Percentiles rank a stretch among this genome's conserved stretches.
phyloP scores from a whole-genome alignment of 495 filamentous ascomycete genomes.

The Trichoderma virens region DNA sequence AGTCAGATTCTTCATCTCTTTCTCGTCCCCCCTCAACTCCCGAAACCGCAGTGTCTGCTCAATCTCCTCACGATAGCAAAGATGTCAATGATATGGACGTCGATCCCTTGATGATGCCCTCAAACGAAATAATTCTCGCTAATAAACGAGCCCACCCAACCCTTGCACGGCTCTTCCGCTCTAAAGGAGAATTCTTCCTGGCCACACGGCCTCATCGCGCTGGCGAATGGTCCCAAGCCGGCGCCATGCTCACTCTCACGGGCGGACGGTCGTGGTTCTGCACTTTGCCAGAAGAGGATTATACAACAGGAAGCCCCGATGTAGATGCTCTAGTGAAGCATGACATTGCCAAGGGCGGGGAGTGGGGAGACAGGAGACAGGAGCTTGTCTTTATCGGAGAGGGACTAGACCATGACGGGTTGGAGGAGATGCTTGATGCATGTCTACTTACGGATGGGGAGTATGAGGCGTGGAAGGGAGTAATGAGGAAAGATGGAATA shows the following conservation, averaged over 20 bases:
- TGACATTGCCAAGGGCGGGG: conserved; percentile 34
- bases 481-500: conserved; percentile 36
- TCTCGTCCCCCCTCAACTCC: background rate
- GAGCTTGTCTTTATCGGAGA: conserved; percentile 55
- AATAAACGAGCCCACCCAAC: conserved; percentile 38
- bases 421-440: conserved; percentile 38
- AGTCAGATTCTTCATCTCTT: background rate
- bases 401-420: conserved; percentile 32
- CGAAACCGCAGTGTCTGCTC: background rate
- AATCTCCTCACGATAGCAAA: background rate
- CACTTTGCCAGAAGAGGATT: conserved; percentile 36
- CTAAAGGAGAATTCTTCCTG: conserved; percentile 24
- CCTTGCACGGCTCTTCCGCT: conserved; percentile 27
- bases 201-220: conserved; percentile 33
- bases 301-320: conserved; percentile 35
- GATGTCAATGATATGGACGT: background rate
- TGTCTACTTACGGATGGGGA: conserved; percentile 45
- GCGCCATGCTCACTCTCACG: conserved; percentile 48
- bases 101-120: conserved; percentile 22
- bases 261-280: conserved; percentile 49
- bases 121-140: conserved; percentile 29
- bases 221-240: conserved; percentile 55
- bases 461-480: conserved; percentile 41
- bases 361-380: conserved; percentile 52
- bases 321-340: conserved; percentile 33